Evolutionary conservation across 441 rosid species (phyloP).

Genomic region (Melastoma candidum): DNA sequence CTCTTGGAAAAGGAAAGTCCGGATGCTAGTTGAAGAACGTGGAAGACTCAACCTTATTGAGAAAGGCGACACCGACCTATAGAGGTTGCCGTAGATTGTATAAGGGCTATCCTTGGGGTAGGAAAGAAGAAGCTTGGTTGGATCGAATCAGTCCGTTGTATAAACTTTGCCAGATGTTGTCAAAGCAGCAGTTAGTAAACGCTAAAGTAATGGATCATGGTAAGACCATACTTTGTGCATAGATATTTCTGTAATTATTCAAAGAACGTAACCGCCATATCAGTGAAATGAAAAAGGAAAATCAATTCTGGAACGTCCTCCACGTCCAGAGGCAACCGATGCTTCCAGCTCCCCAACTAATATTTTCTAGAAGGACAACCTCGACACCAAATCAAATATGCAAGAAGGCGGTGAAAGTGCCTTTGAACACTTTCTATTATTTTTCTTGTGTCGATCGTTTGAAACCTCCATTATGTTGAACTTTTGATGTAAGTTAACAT

Average conservation of each 20-base stretch:
- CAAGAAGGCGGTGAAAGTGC: too few species aligned
- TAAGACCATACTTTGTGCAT: constrained; percentile 13
- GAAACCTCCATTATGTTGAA: too few species aligned
- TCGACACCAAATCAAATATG: too few species aligned
- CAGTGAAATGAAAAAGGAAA: too few species aligned
- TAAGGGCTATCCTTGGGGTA: constrained; percentile 62
- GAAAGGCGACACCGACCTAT: constrained; percentile 91
- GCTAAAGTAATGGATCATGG: constrained; percentile 1
- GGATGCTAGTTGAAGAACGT: constrained; percentile 68
- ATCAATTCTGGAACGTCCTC: constrained; percentile 88
- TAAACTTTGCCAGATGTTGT: constrained; percentile 73
- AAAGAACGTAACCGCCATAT: neutral
- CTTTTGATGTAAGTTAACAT: too few species aligned
- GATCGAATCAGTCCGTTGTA: constrained; percentile 76
- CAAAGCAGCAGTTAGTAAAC: constrained; percentile 37
- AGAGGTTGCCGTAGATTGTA: constrained; percentile 77
- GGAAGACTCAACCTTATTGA: constrained; percentile 95
- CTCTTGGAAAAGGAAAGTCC: constrained; percentile 83
- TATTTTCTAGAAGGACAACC: neutral
- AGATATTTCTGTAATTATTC: constrained; percentile 4
- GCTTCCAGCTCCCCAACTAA: constrained; percentile 83
- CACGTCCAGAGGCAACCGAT: constrained; percentile 60
- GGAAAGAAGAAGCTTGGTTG: constrained; percentile 65
- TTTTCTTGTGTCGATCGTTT: too few species aligned
- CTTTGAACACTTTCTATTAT: too few species aligned